Evolutionary conservation across 2,329 filamentous ascomycete genomes (phyloP), one percentile per base, ranked within the genome.

Genomic region (Tympanopsis confertula): DNA sequence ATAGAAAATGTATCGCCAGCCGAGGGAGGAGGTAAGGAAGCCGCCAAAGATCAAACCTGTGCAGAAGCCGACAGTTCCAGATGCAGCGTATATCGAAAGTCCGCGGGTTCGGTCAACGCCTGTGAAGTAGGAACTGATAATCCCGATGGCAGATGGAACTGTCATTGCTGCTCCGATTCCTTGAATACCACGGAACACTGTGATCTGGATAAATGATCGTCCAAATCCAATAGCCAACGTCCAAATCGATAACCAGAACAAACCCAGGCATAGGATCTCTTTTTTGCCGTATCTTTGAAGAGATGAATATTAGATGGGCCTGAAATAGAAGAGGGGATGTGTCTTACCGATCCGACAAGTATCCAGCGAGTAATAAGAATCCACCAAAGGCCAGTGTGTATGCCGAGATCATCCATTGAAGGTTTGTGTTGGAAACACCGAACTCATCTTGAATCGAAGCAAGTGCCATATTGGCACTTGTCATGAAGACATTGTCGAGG

Each of bases 101-200:
- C 52, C 58, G 4, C 56, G 49, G 4, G 58, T 61, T 1, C 58
- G 50, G 38, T 61, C 58, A 26, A 54, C 46, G 10, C 54, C 51
- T 7, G 54, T 53, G 17, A 61, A 61, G 44, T 60, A 61, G 15
- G 48, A 65, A 36, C 49, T 57, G 37, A 69, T 65, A 17, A 69
- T 59, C 2, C 62, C 57, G 0, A 68, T 63, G 1, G 61, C 61
- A 0, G 64, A 62, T 1, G 65, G 64, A 0, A 68, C 53, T 3
- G 63, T 65, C 56, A 68, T 57, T 4, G 65, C 62, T 1, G 63
- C 53, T 1, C 62, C 63, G 7, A 66, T 53, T 2, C 65, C 65
- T 35, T 67, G 63, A 0, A 68, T 48, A 0, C 63, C 65, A n/a
- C 65, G 59, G 38, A 62, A 62, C 3, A 56, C 51, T 2, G 60